These are phyloP conservation scores for Gracilaria gracilis DNA, from an alignment of 23 red algal genomes.

Conservation along the genomic window DNA sequence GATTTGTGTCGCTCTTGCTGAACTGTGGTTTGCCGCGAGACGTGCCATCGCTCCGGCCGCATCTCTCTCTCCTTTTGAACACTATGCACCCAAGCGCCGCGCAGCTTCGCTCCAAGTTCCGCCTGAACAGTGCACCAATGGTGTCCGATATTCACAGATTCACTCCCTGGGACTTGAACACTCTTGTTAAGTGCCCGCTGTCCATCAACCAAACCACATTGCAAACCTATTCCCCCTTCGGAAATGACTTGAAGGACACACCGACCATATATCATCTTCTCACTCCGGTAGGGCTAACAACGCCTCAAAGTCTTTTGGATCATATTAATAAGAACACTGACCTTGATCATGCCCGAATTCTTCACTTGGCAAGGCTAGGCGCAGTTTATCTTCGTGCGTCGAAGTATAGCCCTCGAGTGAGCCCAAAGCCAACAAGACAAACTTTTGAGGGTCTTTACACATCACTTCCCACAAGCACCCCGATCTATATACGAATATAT, in stretches of 20 bases:
- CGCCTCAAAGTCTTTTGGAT: background rate
- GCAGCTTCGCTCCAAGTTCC: background rate
- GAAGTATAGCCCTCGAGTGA: background rate
- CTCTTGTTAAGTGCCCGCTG: background rate
- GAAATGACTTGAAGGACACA: background rate
- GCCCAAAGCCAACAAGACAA: constrained; percentile 2
- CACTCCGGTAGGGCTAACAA: constrained; percentile 10
- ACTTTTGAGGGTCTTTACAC: background rate
- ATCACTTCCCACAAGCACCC: background rate
- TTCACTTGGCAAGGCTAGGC: background rate
- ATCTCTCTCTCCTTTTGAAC: background rate
- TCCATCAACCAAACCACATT: background rate
- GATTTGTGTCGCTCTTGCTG: background rate
- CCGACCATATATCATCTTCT: constrained; percentile 14
- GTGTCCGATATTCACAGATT: background rate
- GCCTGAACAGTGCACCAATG: background rate
- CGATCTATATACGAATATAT: constrained; percentile 24
- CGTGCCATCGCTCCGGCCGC: background rate
- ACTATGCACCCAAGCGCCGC: background rate
- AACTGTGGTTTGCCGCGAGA: background rate
- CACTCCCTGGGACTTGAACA: constrained; percentile 29
- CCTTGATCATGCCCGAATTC: background rate
- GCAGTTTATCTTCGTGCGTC: constrained; percentile 25
- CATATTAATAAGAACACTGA: constrained; percentile 5
- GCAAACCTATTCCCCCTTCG: constrained; percentile 10